Evolutionary conservation across 306 rosid species (phyloP).

Genomic region (Cucurbita ficifolia): DNA sequence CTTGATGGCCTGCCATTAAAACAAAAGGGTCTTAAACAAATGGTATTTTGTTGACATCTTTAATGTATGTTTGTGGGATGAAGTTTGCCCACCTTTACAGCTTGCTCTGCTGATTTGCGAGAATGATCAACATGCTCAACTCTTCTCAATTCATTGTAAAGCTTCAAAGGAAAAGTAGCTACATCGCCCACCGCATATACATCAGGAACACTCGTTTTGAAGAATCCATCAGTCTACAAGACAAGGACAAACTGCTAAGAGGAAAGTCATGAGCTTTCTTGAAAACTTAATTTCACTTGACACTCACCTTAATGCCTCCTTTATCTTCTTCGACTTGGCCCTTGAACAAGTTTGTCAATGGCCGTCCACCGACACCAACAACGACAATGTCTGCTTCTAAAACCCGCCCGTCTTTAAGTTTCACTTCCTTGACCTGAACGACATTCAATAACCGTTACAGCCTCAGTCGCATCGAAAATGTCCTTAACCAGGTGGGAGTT

Average conservation of each 20-base stretch:
- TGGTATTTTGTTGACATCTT: background rate
- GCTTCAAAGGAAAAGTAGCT: conserved; percentile 84
- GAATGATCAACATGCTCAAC: conserved; percentile 96
- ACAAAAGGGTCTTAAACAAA: background rate
- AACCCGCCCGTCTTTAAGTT: conserved; percentile 80
- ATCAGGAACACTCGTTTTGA: conserved; percentile 54
- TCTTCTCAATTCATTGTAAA: conserved; percentile 70
- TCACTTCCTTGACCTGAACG: conserved; percentile 78
- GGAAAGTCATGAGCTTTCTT: background rate
- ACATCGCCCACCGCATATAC: conserved; percentile 99
- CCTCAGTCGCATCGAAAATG: background rate
- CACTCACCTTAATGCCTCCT: conserved; percentile 83
- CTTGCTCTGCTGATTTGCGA: conserved; percentile 95
- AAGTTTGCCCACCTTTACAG: conserved; percentile 49
- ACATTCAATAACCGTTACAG: background rate
- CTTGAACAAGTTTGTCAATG: conserved; percentile 59
- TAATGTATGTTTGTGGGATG: background rate
- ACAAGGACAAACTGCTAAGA: background rate
- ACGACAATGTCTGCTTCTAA: conserved; percentile 88
- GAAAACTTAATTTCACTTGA: background rate
- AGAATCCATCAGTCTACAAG: conserved; percentile 77
- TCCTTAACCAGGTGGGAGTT: background rate
- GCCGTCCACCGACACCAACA: conserved; percentile 92
- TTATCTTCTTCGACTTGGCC: conserved; percentile 91
- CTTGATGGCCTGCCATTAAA: conserved; percentile 56